phyloP scores from a whole-genome alignment of 2,329 filamentous ascomycete species.

The Calonectria leucothoes region DNA sequence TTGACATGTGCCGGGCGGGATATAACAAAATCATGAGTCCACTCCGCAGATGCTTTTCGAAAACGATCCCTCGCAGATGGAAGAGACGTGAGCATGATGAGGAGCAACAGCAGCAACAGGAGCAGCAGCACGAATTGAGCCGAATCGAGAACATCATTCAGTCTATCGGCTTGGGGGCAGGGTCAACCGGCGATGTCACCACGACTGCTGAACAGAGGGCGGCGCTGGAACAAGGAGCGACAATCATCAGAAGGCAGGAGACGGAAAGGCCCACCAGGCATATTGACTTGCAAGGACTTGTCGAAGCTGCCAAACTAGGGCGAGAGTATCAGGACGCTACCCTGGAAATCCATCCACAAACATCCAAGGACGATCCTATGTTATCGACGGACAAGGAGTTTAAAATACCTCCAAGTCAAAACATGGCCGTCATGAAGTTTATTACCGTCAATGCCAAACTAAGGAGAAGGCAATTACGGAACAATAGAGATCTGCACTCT shows the following conservation, averaged over 20 bases:
- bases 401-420: constrained; percentile 54
- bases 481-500: neutral
- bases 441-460: constrained; percentile 30
- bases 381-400: constrained; percentile 43
- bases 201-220: constrained; percentile 39
- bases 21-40: constrained; percentile 33
- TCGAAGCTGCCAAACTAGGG: constrained; percentile 47
- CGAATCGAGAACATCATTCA: constrained; percentile 39
- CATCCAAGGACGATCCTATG: constrained; percentile 53
- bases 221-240: constrained; percentile 36
- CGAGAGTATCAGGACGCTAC: constrained; percentile 40
- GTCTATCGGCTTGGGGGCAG: constrained; percentile 30
- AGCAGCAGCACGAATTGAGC: constrained; percentile 37
- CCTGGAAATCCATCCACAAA: constrained; percentile 55
- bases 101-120: constrained; percentile 24
- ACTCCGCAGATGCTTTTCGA: constrained; percentile 33
- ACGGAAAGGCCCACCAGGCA: constrained; percentile 31
- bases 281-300: constrained; percentile 46
- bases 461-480: constrained; percentile 11
- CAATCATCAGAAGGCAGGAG: constrained; percentile 26
- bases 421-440: constrained; percentile 47
- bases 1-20: constrained; percentile 36
- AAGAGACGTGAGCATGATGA: constrained; percentile 29
- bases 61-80: constrained; percentile 37
- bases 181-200: constrained; percentile 31